These are phyloP conservation scores for Didymosphaeria variabile DNA, from an alignment of 2,329 filamentous ascomycete genomes.

Conservation along the genomic window DNA sequence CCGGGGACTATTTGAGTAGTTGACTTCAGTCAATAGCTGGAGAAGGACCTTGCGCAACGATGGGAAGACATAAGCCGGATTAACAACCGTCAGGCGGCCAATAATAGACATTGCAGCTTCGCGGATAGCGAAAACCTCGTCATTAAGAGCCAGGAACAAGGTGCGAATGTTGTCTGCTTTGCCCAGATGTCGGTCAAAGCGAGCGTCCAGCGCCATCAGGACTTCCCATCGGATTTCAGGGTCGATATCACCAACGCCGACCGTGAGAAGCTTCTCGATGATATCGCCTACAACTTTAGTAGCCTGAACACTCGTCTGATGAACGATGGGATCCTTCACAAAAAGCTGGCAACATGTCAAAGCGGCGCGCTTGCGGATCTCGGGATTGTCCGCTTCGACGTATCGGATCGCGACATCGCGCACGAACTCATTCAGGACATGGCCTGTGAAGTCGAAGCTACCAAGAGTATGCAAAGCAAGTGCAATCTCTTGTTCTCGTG, in stretches of 20 bases:
- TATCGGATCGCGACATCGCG: constrained; percentile 98
- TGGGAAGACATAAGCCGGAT: constrained; percentile 97
- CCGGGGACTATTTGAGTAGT: constrained; percentile 91
- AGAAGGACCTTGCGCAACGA: constrained; percentile 94
- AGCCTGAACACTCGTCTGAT: constrained; percentile 96
- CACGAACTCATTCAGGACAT: constrained; percentile 97
- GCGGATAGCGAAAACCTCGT: constrained; percentile 90
- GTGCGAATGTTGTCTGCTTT: constrained; percentile 98
- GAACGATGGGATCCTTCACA: constrained; percentile 94
- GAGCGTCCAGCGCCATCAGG: constrained; percentile 85
- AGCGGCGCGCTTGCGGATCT: constrained; percentile 92
- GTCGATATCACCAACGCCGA: constrained; percentile 90
- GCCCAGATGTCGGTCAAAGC: constrained; percentile 95
- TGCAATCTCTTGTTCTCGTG: constrained; percentile 84
- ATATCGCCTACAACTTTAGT: constrained; percentile 98
- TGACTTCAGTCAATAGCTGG: constrained; percentile 93
- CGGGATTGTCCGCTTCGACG: constrained; percentile 92
- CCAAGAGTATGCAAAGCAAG: constrained; percentile 92
- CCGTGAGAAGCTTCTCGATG: constrained; percentile 93
- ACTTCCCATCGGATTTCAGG: constrained; percentile 89
- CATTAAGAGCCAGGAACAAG: constrained; percentile 92
- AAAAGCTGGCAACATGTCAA: constrained; percentile 98
- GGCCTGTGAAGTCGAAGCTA: constrained; percentile 91
- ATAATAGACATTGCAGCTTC: constrained; percentile 97
- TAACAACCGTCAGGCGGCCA: constrained; percentile 86